Base-by-base conservation (phyloP, 768 basidiomycete species). In the Mycena vulgaris region DNA sequence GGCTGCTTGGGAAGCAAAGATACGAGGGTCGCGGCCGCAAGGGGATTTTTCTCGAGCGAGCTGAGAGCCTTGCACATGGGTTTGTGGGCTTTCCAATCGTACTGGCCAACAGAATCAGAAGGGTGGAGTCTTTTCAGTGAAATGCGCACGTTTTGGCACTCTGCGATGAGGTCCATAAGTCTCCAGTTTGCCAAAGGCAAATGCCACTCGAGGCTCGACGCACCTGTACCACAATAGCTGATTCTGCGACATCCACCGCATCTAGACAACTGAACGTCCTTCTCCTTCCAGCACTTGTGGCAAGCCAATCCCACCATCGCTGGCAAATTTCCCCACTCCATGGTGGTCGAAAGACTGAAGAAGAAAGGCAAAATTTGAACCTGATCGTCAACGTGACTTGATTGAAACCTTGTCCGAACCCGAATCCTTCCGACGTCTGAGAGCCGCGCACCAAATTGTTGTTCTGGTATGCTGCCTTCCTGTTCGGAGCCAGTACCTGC, bases 1-100 rank as follows among this genome's bases (percentile, higher is more conserved):
- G 52, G 63, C 62, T 63, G 30, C 40, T 52, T 63, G 27, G 62
- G 62, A 53, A 53, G 51, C 37, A 63, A 53, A 31, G 62, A 63
- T 23, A 63, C 51, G 28, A 63, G 62, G 52, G n/a, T 42, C 51
- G 25, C 37, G 21, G 62, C 62, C 5, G 62, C 49, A 17, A 33
- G 16, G 30, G 39, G n/a, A 65, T 49, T 65, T 47, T 55, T 47
- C 45, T 65, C 63, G 63, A 65, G 52, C 55, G 40, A 47, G 55
- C 33, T 57, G 31, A 65, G 52, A 28, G 42, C 55, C 45, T 65
- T 65, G 30, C 53, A 65, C 55, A 65, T 55, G 30, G 30, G 23
- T 57, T 65, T 66, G 48, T 57, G 63, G 21, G 7, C 13, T 30
- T 57, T 19, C 64, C 56, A 48, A 48, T 48, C 47, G n/a, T 5